Percentiles rank a stretch among this genome's conserved stretches.
Evolutionary conservation across 768 basidiomycete genomes (phyloP).

Genomic region (Gelatoporia subvermispora): DNA sequence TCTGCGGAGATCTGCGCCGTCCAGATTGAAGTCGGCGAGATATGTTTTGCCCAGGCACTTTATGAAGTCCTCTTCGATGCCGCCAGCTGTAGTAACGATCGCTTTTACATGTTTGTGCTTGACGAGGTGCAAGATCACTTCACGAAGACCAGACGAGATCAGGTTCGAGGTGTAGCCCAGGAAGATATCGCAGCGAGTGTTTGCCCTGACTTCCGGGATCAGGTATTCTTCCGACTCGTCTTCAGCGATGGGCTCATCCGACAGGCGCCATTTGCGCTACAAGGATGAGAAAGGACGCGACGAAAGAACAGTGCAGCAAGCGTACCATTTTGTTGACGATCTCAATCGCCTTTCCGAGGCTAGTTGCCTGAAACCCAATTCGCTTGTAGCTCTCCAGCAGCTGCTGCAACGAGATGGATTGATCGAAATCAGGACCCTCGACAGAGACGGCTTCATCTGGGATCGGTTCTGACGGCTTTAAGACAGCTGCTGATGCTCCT

Average conservation of each 20-base stretch:
- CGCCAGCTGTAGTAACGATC: slow-evolving; percentile 95
- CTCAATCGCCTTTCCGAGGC: slow-evolving; percentile 80
- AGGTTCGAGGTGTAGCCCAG: slow-evolving; percentile 98
- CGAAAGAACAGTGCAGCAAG: background rate
- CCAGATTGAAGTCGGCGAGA: slow-evolving; percentile 86
- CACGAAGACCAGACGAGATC: slow-evolving; percentile 94
- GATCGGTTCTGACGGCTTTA: slow-evolving; percentile 71
- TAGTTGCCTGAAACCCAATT: slow-evolving; percentile 98
- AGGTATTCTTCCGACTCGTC: slow-evolving; percentile 68
- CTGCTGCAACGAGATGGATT: slow-evolving; percentile 55
- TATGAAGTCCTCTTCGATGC: slow-evolving; percentile 98
- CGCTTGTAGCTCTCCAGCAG: slow-evolving; percentile 78
- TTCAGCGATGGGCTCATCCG: slow-evolving; percentile 70
- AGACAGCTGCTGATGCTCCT: slow-evolving; percentile 67
- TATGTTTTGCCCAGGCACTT: slow-evolving; percentile 98
- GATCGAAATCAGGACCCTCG: slow-evolving; percentile 83
- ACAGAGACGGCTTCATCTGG: slow-evolving; percentile 64
- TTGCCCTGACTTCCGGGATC: slow-evolving; percentile 54
- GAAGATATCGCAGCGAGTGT: slow-evolving; percentile 82
- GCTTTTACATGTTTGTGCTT: slow-evolving; percentile 88
- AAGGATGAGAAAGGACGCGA: background rate
- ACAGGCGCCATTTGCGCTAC: slow-evolving; percentile 85
- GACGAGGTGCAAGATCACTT: slow-evolving; percentile 87
- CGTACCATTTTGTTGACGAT: slow-evolving; percentile 92
- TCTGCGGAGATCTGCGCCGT: slow-evolving; percentile 81